Evolutionary conservation across 2,329 filamentous ascomycete species (phyloP), one percentile per base, ranked within the genome.

Genomic region (Colletotrichum magnum): DNA sequence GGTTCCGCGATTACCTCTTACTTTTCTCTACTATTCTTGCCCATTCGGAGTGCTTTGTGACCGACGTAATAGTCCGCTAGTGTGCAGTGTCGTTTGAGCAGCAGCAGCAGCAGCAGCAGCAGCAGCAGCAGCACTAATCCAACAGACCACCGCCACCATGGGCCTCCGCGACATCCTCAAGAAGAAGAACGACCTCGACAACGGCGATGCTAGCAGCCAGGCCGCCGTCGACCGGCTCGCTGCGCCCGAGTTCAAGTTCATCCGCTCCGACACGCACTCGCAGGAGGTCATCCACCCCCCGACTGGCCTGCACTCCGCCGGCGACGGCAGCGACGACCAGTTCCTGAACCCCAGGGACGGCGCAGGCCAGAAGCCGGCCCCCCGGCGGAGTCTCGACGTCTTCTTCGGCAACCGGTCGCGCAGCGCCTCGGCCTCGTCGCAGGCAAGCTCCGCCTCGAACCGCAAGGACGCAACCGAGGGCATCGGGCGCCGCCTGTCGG

Each of bases 281-380:
- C 88, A 94, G 77, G 94, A 98, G 79, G 84, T 92, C 73, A 93
- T 97, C 78, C 85, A 89, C 64, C 93, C 93, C 12, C 92, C 94
- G 6, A 78, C 72, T 74, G 76, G 74, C 72, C 76, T 72, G 71
- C 70, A 72, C 54, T 56, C 43, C 21, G 64, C 54, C 15, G 66
- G 72, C 64, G 72, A 70, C 45, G 73, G 72, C 64, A 72, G 70
- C 45, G 73, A 75, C 64, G 74, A 75, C 52, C 69, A 70, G 58
- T 73, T 72, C 73, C 75, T 78, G 56, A 64, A 67, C 45, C 64
- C 71, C 18, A 48, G 60, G 12, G 47, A 72, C 59, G 76, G 78
- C 70, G 73, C 78, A 68, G 75, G 74, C 68, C 74, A 73, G 71
- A 80, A 77, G 67, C 71, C 32, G 2, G 32, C 32, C 7, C 32